Base-by-base conservation (phyloP, 2,329 filamentous ascomycete genomes). In the Colletotrichum graminicola region DNA sequence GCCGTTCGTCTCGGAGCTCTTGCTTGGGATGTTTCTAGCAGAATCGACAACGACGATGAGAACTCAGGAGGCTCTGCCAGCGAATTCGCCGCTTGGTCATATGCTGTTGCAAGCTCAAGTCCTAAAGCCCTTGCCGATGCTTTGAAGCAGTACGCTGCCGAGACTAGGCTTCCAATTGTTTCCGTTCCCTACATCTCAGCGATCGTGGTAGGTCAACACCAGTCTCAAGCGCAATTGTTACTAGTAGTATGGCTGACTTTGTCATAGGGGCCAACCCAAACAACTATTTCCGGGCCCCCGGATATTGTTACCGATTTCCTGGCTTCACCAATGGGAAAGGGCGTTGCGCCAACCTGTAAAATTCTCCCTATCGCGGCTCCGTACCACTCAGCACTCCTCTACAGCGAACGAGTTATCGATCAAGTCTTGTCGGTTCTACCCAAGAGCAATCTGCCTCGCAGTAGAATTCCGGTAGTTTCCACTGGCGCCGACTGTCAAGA, bases 141-240 rank as follows among this genome's bases (percentile, higher is more conserved):
- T 12, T 5, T 67, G 7, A 23, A 14, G 26, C 59, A 56, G 51
- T 63, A 67, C 4, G 57, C 65, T 32, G 36, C 59, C 5, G 65
- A 63, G 14, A 39, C 36, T 2, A n/a, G 16, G 51, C 34, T n/a
- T 63, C 59, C 65, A 3, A 26, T 49, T n/a, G 56, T 39, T 11
- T 36, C 47, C 6, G 11, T 49, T 23, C 65, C 65, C 2, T 67
- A 67, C 12, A 67, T 67, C 39, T 67, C 65, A 5, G 57, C 65
- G 3, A 14, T 56, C 21, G 36, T 63, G 8, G 65, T 66, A 41
- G 1, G 63, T 51, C 3, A 18, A 41, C 36, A 36, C 34, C 34
- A 11, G 34, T 36, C 10, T 11, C 34, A 36, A 8, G 10, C 10
- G 10, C 34, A 36, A 36, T 11, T 10, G 34, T 36, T 36, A 11